phyloP scores from a whole-genome alignment of 2,329 filamentous ascomycete genomes.

The Annulohypoxylon truncatum region DNA sequence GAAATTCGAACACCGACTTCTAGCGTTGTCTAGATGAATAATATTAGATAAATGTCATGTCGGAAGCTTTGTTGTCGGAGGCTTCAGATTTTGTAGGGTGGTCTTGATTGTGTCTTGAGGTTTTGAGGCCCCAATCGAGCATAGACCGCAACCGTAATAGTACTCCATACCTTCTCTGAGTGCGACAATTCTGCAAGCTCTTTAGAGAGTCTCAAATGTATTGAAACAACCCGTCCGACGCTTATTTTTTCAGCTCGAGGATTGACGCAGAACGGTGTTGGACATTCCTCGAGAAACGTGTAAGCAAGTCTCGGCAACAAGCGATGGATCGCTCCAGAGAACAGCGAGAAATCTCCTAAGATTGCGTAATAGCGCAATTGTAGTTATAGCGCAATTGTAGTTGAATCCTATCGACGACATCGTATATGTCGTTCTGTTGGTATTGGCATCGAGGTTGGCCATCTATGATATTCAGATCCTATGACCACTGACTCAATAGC shows the following conservation, averaged over 20 bases:
- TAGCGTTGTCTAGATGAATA: too few relatives aligned
- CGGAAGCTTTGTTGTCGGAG: neutral
- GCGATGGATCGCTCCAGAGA: neutral
- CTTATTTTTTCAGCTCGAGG: neutral
- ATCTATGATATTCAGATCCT: neutral
- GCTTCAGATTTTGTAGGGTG: neutral
- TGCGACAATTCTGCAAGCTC: neutral
- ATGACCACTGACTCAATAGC: neutral
- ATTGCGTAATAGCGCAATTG: too few relatives aligned
- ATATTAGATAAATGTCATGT: neutral
- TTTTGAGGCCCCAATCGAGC: neutral
- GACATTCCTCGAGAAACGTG: neutral
- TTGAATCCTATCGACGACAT: neutral
- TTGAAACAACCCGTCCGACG: neutral
- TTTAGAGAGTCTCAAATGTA: neutral
- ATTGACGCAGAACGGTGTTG: neutral
- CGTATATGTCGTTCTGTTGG: neutral
- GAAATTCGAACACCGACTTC: neutral
- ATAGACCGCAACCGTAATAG: neutral
- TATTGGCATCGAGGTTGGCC: neutral
- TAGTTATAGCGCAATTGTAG: too few relatives aligned
- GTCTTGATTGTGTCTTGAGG: neutral
- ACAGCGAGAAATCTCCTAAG: neutral
- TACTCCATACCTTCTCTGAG: neutral
- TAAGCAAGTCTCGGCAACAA: neutral